Evolutionary conservation across 257 asterid genomes (phyloP).

Genomic region (Agastache rugosa): DNA sequence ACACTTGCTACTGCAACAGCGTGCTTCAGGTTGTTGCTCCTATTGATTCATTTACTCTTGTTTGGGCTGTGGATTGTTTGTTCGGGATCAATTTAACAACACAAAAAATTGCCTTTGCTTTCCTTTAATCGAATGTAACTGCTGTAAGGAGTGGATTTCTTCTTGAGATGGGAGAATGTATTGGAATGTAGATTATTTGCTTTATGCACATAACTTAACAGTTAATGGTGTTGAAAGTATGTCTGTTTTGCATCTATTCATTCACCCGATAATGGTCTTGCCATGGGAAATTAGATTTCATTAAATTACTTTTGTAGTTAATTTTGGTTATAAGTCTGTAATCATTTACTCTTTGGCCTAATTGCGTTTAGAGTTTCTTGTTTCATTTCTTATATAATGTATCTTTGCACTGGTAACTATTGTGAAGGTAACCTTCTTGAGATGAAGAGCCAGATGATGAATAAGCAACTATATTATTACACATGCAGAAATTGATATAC

Average conservation of each 20-base stretch:
- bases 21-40: slow-evolving; percentile 59
- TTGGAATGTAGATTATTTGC: slow-evolving; percentile 28
- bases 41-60: slow-evolving; percentile 20
- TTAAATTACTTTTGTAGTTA: slow-evolving; percentile 6
- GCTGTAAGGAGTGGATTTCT: slow-evolving; percentile 24
- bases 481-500: neutral
- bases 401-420: slow-evolving; percentile 30
- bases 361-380: slow-evolving; percentile 12
- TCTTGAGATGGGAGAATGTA: slow-evolving; percentile 19
- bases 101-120: slow-evolving; percentile 2
- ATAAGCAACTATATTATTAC: neutral
- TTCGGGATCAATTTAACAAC: slow-evolving; percentile 8
- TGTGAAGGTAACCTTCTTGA: slow-evolving; percentile 12
- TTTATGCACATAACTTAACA: slow-evolving; percentile 20
- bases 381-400: neutral
- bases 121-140: slow-evolving; percentile 10
- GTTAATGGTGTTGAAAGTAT: slow-evolving; percentile 21
- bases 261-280: neutral
- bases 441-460: neutral
- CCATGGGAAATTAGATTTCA: slow-evolving; percentile 1
- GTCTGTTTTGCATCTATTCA: slow-evolving; percentile 1
- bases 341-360: slow-evolving; percentile 12
- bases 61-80: slow-evolving; percentile 21
- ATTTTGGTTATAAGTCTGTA: neutral
- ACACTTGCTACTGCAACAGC: slow-evolving; percentile 72